Conservation (phyloP, 139 green algal genomes). For the Auxenochlorella protothecoides region DNA sequence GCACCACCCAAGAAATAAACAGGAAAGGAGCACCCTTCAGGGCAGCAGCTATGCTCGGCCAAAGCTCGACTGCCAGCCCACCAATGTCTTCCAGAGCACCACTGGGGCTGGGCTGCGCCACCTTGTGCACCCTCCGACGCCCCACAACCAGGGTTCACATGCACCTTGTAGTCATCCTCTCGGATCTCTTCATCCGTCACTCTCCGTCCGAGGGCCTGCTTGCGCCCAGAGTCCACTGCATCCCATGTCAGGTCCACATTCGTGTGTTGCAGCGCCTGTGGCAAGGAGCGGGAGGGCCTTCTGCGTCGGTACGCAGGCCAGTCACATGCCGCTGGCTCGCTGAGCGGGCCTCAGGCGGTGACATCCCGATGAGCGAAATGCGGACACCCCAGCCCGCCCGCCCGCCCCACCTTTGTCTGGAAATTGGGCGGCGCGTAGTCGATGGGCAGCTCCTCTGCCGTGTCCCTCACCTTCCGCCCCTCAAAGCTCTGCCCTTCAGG, state of each 20-base stretch:
- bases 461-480: slow-evolving; percentile 49
- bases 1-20: no score
- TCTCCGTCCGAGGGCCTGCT: slow-evolving; percentile 29
- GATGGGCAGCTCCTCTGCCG: slow-evolving; percentile 40
- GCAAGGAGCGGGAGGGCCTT: neutral
- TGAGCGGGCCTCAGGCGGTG: no score
- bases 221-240: slow-evolving; percentile 62
- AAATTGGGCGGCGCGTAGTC: slow-evolving; percentile 70
- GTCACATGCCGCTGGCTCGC: no score
- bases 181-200: slow-evolving; percentile 72
- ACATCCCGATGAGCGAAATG: no score
- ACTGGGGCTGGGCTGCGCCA: neutral
- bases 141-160: neutral
- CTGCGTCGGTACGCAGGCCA: no score
- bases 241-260: slow-evolving; percentile 89
- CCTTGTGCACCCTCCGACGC: slow-evolving; percentile 9
- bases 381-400: neutral
- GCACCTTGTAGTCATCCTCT: slow-evolving; percentile 74
- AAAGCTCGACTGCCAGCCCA: no score
- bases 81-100: no score
- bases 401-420: slow-evolving; percentile 31
- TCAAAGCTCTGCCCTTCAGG: slow-evolving; percentile 66
- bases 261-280: slow-evolving; percentile 76
- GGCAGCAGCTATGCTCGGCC: no score
- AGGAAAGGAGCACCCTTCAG: no score